Percentiles rank a stretch among this genome's conserved stretches.
Conservation (phyloP, 192 early-diverging fungal genomes). For the Piromyces finnis region DNA sequence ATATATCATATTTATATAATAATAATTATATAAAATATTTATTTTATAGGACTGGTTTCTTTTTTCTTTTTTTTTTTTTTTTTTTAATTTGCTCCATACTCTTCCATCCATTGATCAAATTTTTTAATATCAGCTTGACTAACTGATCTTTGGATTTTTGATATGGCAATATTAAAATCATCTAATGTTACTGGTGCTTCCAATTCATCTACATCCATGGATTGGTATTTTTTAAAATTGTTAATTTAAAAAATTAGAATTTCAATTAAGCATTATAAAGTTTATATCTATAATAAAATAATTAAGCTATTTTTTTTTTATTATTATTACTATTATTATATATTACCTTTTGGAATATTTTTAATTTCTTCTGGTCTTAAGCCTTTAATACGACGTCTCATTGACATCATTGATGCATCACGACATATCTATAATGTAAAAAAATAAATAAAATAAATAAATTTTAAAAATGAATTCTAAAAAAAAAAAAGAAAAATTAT, state of each 20-base stretch:
- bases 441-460: too few relatives aligned
- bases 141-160: slow-evolving; percentile 37
- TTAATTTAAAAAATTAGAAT: too few relatives aligned
- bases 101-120: slow-evolving; percentile 44
- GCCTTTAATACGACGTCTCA: slow-evolving; percentile 32
- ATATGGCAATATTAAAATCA: slow-evolving; percentile 27
- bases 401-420: slow-evolving; percentile 17
- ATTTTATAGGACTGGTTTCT: too few relatives aligned
- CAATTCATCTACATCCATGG: slow-evolving; percentile 22
- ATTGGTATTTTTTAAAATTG: too few relatives aligned
- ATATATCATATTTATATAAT: too few relatives aligned
- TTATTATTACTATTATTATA: too few relatives aligned
- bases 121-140: slow-evolving; percentile 28
- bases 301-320: too few relatives aligned
- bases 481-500: too few relatives aligned
- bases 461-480: too few relatives aligned
- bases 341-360: slow-evolving; percentile 26
- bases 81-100: slow-evolving; percentile 18
- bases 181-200: slow-evolving; percentile 25
- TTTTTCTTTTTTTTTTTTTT: not conserved
- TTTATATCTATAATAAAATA: too few relatives aligned
- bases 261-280: too few relatives aligned
- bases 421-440: slow-evolving; percentile 6
- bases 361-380: slow-evolving; percentile 32
- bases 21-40: too few relatives aligned